phyloP scores from a whole-genome alignment of 2,329 filamentous ascomycete genomes.

The Xylariaceae sp. region DNA sequence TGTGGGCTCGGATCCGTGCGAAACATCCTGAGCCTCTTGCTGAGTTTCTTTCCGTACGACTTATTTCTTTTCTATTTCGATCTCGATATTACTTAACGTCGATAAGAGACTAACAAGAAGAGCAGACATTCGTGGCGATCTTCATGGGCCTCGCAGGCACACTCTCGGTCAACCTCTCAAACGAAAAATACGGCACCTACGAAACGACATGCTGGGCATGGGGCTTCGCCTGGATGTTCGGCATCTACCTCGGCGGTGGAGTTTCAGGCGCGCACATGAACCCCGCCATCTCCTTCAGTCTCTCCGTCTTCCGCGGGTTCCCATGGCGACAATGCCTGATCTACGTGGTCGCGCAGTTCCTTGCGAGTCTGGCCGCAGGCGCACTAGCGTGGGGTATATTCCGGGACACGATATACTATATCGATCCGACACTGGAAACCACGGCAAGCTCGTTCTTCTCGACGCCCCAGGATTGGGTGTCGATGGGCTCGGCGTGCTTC shows the following conservation, averaged over 20 bases:
- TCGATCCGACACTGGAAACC: slow-evolving; percentile 29
- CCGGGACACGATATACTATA: slow-evolving; percentile 27
- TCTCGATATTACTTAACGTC: background rate
- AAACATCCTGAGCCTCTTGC: slow-evolving; percentile 27
- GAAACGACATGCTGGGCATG: slow-evolving; percentile 30
- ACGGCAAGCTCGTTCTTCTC: slow-evolving; percentile 33
- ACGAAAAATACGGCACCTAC: slow-evolving; percentile 23
- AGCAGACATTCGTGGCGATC: slow-evolving; percentile 22
- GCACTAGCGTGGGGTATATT: slow-evolving; percentile 30
- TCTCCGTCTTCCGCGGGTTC: slow-evolving; percentile 37
- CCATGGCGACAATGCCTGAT: slow-evolving; percentile 34
- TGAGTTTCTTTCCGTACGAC: slow-evolving; percentile 24
- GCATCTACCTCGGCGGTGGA: slow-evolving; percentile 29
- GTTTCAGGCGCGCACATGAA: slow-evolving; percentile 31
- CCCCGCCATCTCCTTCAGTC: slow-evolving; percentile 35
- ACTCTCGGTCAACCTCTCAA: slow-evolving; percentile 26
- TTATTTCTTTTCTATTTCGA: background rate
- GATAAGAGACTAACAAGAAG: background rate
- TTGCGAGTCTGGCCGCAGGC: slow-evolving; percentile 28
- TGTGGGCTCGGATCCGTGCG: slow-evolving; percentile 26
- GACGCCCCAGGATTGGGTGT: slow-evolving; percentile 26
- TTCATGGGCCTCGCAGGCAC: slow-evolving; percentile 26
- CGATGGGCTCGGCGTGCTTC: slow-evolving; percentile 29
- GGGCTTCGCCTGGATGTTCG: slow-evolving; percentile 31
- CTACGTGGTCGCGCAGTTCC: slow-evolving; percentile 31